These are phyloP conservation scores for Jasminum sambac DNA, from an alignment of 257 asterid species.

Conservation along the genomic window DNA sequence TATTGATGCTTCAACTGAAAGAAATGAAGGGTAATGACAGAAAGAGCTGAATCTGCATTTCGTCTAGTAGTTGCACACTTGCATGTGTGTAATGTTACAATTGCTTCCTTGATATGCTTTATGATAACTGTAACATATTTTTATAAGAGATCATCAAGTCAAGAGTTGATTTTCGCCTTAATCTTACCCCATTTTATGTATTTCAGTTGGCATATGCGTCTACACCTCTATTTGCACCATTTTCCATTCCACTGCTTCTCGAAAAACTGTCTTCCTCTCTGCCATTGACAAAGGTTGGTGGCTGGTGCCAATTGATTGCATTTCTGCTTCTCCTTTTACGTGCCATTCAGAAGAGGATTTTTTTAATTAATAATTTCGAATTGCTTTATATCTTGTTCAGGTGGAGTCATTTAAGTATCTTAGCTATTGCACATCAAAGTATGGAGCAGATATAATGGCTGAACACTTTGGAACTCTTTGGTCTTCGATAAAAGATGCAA, in stretches of 20 bases:
- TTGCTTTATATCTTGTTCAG: constrained; percentile 44
- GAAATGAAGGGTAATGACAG: constrained; percentile 15
- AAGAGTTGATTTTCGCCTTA: constrained; percentile 17
- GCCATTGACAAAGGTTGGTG: constrained; percentile 86
- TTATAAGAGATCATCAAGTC: background rate
- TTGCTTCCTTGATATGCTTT: constrained; percentile 18
- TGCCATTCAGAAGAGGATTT: constrained; percentile 14
- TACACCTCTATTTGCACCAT: constrained; percentile 81
- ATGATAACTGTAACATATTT: constrained; percentile 9
- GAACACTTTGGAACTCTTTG: constrained; percentile 68
- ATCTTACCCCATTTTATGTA: constrained; percentile 33
- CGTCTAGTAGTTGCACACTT: constrained; percentile 3
- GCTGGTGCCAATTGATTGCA: constrained; percentile 39
- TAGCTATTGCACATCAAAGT: constrained; percentile 62
- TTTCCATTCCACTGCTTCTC: constrained; percentile 71
- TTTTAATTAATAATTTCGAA: constrained; percentile 10
- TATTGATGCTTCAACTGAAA: constrained; percentile 9
- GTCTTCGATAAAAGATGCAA: constrained; percentile 68
- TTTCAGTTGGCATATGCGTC: constrained; percentile 91
- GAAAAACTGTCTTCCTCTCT: constrained; percentile 86
- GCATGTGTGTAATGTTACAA: constrained; percentile 17
- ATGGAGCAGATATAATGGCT: constrained; percentile 70
- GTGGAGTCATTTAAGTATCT: constrained; percentile 85
- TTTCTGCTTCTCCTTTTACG: constrained; percentile 18
- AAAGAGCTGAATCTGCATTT: constrained; percentile 4